These are phyloP conservation scores for Phaeosphaeriaceae sp. DNA, from an alignment of 2,329 filamentous ascomycete genomes.

Conservation along the genomic window DNA sequence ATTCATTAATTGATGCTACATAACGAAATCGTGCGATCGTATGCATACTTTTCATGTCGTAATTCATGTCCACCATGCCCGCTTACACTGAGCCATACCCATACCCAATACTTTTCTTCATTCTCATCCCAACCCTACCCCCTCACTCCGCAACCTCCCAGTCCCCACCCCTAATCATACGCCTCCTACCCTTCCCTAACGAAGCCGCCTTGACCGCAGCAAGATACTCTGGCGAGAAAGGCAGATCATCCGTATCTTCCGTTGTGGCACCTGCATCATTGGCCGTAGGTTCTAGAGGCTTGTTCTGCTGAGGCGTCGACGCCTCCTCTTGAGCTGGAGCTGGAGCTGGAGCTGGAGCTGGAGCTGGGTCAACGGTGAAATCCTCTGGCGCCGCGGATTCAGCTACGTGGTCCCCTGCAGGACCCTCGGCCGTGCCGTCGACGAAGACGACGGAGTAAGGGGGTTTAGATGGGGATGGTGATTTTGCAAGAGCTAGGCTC, in stretches of 20 bases:
- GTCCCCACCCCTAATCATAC: not conserved
- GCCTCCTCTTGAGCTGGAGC: not conserved
- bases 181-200: not conserved
- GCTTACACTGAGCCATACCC: not conserved
- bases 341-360: not conserved
- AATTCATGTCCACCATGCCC: not conserved
- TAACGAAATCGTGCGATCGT: no score
- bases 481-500: no score
- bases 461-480: not conserved
- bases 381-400: conserved; percentile 15
- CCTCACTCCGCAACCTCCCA: not conserved
- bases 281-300: not conserved
- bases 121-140: not conserved
- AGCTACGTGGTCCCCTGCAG: conserved; percentile 1
- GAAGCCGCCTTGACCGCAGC: not conserved
- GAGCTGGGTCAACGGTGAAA: conserved; percentile 1
- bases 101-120: not conserved
- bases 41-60: not conserved
- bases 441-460: conserved; percentile 22
- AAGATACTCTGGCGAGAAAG: conserved; percentile 3
- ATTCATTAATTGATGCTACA: not conserved
- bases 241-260: not conserved
- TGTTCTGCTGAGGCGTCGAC: conserved; percentile 2
- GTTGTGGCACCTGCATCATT: no score
- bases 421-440: conserved; percentile 17